These are phyloP conservation scores for Teratosphaeria pseudoeucalypti DNA, from an alignment of 2,329 filamentous ascomycete species.

Conservation along the genomic window DNA sequence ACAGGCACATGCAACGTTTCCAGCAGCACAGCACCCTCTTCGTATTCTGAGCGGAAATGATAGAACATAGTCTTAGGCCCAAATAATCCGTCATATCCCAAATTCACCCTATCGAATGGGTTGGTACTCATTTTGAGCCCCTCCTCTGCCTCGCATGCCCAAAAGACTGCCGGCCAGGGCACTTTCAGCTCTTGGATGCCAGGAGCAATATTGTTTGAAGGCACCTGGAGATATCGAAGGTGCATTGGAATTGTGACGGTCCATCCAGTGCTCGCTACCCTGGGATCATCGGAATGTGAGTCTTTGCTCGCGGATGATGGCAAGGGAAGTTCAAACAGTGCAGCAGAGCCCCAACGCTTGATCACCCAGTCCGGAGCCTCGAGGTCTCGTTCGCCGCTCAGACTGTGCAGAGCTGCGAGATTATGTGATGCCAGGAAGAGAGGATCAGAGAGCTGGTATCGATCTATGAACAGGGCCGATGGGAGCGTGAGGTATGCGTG, in stretches of 20 bases:
- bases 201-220: conserved; percentile 15
- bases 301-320: conserved; percentile 3
- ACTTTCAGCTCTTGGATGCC: conserved; percentile 34
- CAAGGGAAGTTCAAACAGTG: conserved; percentile 60
- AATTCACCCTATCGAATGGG: conserved; percentile 72
- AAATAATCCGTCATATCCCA: conserved; percentile 83
- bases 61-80: conserved; percentile 70
- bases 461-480: conserved; percentile 71
- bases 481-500: conserved; percentile 79
- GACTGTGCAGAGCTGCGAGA: conserved; percentile 55
- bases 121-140: conserved; percentile 59
- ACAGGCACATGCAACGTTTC: conserved; percentile 33
- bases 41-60: conserved; percentile 43
- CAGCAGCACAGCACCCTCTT: conserved; percentile 7
- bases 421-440: conserved; percentile 76
- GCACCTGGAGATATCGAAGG: conserved; percentile 66
- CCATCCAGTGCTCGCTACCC: conserved; percentile 33
- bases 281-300: background rate
- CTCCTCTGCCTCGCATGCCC: conserved; percentile 66
- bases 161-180: conserved; percentile 78
- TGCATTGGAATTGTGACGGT: conserved; percentile 69
- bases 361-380: conserved; percentile 81
- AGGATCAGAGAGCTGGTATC: conserved; percentile 68
- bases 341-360: conserved; percentile 64
- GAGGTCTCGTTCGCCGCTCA: conserved; percentile 71